Base-by-base conservation (phyloP, 1,139 yeast genomes). In the Hyphopichia khmerensis region DNA sequence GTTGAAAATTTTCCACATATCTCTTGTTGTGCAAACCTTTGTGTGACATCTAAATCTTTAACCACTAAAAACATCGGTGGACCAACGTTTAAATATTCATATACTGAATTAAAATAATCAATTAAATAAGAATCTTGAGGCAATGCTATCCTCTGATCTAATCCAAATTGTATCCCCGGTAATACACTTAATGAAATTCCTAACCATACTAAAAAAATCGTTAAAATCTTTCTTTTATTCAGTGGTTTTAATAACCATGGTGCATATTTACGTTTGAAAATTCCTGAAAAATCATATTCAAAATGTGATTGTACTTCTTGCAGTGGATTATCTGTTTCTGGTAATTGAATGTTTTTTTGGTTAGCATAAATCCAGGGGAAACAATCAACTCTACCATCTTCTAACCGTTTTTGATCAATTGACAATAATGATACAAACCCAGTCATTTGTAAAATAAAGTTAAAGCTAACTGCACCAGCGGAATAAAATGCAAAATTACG, bases 61-160 rank as follows among this genome's bases (percentile, higher is more conserved):
- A 88, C 80, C 27, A 93, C 91, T 61, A 89, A 86, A 56, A 87
- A 93, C 1, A 88, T 77, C 0, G 99, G 99, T 1, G 99, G 96
- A 0, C 98, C 99, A 3, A 87, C 86, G 48, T 86, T 84, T 46
- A 93, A 71, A 56, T 83, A 86, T 2, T 73, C 63, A 56, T 85
- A 87, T 13, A 90, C 72, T 40, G 93, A 90, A 48, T 84, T 70
- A 64, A 87, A 93, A 60, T 93, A 93, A 42, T 80, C 74, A 30
- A 89, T 82, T 53, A 93, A 66, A 55, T 90, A 88, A 0, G 97
- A 90, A 43, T 79, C 90, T 4, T 75, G 65, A 0, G 98, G 98
- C 14, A 93, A 77, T 0, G 98, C 98, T 36, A 85, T 69, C 44
- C 96, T 75, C 62, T 93, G 98, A 58, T 93, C 98, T 26, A 93